Conservation (phyloP, 2,329 filamentous ascomycete species). For the Plectosphaerella plurivora region DNA sequence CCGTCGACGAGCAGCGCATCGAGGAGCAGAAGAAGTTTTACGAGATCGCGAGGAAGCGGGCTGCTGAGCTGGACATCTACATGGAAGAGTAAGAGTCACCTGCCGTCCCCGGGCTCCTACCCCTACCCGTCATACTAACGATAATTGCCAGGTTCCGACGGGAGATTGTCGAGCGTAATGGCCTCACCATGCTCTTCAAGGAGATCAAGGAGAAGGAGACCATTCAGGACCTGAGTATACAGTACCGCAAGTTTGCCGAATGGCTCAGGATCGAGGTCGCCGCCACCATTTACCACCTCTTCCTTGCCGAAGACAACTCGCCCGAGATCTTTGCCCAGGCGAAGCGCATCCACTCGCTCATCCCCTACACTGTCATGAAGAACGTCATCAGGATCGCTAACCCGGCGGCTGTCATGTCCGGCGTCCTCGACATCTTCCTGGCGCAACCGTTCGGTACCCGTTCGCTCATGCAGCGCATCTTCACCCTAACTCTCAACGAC, state of each 20-base stretch:
- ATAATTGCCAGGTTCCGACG: slow-evolving; percentile 49
- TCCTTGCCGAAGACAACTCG: slow-evolving; percentile 96
- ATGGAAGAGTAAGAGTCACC: slow-evolving; percentile 74
- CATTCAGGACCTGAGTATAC: slow-evolving; percentile 83
- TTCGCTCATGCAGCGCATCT: slow-evolving; percentile 90
- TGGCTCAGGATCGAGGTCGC: slow-evolving; percentile 97
- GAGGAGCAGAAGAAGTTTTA: slow-evolving; percentile 94
- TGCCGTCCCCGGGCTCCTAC: too few relatives aligned
- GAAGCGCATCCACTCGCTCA: slow-evolving; percentile 88
- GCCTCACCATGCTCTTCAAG: slow-evolving; percentile 84
- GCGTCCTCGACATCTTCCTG: slow-evolving; percentile 88
- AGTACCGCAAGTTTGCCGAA: slow-evolving; percentile 97
- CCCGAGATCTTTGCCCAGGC: slow-evolving; percentile 92
- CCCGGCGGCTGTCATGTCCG: slow-evolving; percentile 94
- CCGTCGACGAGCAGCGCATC: slow-evolving; percentile 80
- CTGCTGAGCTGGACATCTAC: slow-evolving; percentile 90
- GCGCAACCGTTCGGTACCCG: slow-evolving; percentile 90
- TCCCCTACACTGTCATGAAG: slow-evolving; percentile 90
- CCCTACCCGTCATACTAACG: slow-evolving; percentile 16
- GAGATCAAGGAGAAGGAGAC: slow-evolving; percentile 89
- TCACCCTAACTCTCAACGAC: slow-evolving; percentile 85
- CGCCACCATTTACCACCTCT: slow-evolving; percentile 93
- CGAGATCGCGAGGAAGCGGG: slow-evolving; percentile 86
- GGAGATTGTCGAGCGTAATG: slow-evolving; percentile 68
- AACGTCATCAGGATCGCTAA: slow-evolving; percentile 97